Evolutionary conservation across 2,329 filamentous ascomycete species (phyloP).

Genomic region (Colletotrichum aenigma): DNA sequence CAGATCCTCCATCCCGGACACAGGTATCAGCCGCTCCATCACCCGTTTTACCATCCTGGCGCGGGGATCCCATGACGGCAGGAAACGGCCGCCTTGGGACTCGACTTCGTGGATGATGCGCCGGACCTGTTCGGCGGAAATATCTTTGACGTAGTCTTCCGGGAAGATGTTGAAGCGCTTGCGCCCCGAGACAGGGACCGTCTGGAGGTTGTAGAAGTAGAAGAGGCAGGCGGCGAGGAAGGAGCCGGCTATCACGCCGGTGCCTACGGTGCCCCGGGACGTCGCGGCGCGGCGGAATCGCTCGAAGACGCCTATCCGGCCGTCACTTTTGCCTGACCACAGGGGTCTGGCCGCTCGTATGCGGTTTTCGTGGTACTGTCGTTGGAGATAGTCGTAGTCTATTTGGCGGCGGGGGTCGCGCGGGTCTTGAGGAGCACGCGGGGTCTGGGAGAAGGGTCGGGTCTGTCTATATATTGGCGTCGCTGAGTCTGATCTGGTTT

Average conservation of each 20-base stretch:
- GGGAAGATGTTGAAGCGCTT: slow-evolving; percentile 74
- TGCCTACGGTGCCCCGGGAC: slow-evolving; percentile 34
- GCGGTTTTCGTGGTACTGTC: slow-evolving; percentile 10
- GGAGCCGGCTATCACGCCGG: slow-evolving; percentile 43
- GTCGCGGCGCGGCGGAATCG: slow-evolving; percentile 23
- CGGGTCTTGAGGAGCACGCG: neutral
- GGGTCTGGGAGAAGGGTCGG: slow-evolving; percentile 27
- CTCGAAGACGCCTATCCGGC: neutral
- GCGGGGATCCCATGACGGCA: slow-evolving; percentile 64
- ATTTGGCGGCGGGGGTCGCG: slow-evolving; percentile 3
- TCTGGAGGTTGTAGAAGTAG: slow-evolving; percentile 73
- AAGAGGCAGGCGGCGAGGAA: slow-evolving; percentile 55
- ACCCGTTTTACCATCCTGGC: slow-evolving; percentile 64
- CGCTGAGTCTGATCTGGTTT: neutral
- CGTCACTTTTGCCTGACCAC: slow-evolving; percentile 34
- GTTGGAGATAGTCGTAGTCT: neutral
- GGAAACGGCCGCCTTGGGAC: slow-evolving; percentile 56
- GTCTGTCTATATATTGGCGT: neutral
- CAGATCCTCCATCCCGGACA: slow-evolving; percentile 61
- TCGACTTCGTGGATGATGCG: slow-evolving; percentile 60
- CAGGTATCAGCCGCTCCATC: slow-evolving; percentile 69
- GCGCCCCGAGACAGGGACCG: slow-evolving; percentile 74
- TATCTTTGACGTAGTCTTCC: slow-evolving; percentile 56
- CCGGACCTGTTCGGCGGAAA: slow-evolving; percentile 59
- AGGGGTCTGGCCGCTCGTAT: slow-evolving; percentile 36